Percentiles rank a stretch among this genome's conserved stretches.
Evolutionary conservation across 164 flowering plant genomes (phyloP).

Genomic region (Taxillus chinensis): DNA sequence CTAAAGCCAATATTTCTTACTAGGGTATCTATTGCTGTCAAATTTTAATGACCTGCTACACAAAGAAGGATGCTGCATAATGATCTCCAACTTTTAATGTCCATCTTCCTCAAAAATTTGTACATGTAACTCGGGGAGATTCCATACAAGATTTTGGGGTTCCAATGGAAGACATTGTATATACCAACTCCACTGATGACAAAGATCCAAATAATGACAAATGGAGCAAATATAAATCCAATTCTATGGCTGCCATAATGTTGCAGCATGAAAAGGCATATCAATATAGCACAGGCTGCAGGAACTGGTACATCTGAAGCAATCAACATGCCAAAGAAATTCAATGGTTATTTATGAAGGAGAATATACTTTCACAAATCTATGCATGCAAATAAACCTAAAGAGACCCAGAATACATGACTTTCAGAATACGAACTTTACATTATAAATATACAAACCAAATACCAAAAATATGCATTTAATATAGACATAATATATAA

Average conservation of each 20-base stretch:
- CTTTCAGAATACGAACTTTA: too few species aligned
- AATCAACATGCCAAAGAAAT: not conserved
- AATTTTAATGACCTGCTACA: constrained; percentile 19
- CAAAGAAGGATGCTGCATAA: constrained; percentile 26
- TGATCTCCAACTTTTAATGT: constrained; percentile 15
- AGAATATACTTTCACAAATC: too few species aligned
- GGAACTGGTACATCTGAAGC: constrained; percentile 29
- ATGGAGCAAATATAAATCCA: constrained; percentile 27
- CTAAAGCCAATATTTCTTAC: too few species aligned
- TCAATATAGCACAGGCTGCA: constrained; percentile 31
- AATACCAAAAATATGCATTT: too few species aligned
- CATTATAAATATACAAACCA: too few species aligned
- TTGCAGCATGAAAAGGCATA: constrained; percentile 36
- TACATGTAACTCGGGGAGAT: constrained; percentile 26
- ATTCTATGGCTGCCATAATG: constrained; percentile 32
- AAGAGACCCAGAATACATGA: too few species aligned
- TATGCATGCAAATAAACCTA: too few species aligned
- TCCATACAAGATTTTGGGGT: constrained; percentile 14
- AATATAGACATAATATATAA: too few species aligned
- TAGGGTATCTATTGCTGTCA: too few species aligned
- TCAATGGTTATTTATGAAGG: too few species aligned
- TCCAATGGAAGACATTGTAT: constrained; percentile 18
- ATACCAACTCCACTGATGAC: constrained; percentile 17
- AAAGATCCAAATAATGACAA: constrained; percentile 20
- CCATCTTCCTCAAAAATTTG: constrained; percentile 13